phyloP scores from a whole-genome alignment of 176 grass and related monocot species.

The Alopecurus myosuroides region DNA sequence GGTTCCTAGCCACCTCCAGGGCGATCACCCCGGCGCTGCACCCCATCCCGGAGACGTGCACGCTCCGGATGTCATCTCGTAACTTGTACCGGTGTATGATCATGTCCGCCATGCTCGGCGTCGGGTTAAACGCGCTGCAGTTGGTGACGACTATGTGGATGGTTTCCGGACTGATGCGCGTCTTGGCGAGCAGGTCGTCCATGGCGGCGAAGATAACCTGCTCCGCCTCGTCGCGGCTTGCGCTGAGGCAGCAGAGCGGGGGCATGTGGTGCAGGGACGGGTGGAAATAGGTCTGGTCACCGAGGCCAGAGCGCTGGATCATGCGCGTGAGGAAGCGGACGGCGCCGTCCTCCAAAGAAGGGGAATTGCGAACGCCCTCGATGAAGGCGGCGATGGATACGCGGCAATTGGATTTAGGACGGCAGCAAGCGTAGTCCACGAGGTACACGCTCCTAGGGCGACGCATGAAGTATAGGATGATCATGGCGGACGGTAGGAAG shows the following conservation, averaged over 20 bases:
- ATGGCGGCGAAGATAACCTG: constrained; percentile 22
- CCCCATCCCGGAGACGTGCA: constrained; percentile 36
- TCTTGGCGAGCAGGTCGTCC: constrained; percentile 26
- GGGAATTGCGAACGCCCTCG: constrained; percentile 2
- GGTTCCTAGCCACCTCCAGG: not conserved
- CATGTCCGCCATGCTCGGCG: constrained; percentile 24
- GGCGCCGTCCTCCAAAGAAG: too few species aligned
- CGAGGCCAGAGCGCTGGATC: constrained; percentile 25
- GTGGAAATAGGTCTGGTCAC: constrained; percentile 11
- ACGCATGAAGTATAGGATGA: not conserved
- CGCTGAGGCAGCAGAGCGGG: not conserved
- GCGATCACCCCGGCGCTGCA: constrained; percentile 37
- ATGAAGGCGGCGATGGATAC: not conserved
- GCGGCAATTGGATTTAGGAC: not conserved
- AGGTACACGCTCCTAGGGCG: constrained; percentile 27
- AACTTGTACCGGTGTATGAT: constrained; percentile 25
- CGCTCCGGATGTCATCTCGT: not conserved
- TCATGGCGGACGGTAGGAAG: not conserved
- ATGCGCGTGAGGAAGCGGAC: constrained; percentile 14
- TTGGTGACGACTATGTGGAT: constrained; percentile 30
- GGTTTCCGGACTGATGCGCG: not conserved
- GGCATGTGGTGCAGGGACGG: not conserved
- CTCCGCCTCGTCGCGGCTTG: not conserved
- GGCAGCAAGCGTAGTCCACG: constrained; percentile 39
- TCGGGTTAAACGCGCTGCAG: constrained; percentile 14